These are phyloP conservation scores for Taphrina pruni DNA, from an alignment of 1,139 yeast genomes.

Conservation along the genomic window DNA sequence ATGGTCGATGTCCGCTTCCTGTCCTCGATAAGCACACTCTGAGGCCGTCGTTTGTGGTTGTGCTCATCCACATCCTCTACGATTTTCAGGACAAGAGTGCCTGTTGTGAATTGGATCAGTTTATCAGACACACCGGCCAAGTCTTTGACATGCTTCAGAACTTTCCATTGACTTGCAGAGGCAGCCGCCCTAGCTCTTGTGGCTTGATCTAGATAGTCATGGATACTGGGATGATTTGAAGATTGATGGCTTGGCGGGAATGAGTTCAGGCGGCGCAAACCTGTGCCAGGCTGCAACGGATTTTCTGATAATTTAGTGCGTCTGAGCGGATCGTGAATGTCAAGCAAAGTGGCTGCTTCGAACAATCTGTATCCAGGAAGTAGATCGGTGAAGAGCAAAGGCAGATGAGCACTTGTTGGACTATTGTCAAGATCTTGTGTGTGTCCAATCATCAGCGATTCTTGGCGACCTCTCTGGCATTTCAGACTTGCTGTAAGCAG, in stretches of 20 bases:
- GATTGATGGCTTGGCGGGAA: constrained; percentile 51
- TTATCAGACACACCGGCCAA: constrained; percentile 64
- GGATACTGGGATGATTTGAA: constrained; percentile 52
- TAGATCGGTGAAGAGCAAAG: constrained; percentile 64
- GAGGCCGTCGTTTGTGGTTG: constrained; percentile 20
- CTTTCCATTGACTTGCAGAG: constrained; percentile 55
- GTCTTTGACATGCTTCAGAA: constrained; percentile 64
- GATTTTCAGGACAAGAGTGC: constrained; percentile 63
- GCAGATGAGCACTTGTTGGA: constrained; percentile 64
- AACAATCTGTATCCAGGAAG: constrained; percentile 63
- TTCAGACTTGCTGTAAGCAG: constrained; percentile 55
- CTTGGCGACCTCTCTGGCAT: constrained; percentile 56
- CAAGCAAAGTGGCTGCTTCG: constrained; percentile 47
- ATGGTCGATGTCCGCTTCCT: constrained; percentile 29
- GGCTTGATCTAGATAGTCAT: constrained; percentile 52
- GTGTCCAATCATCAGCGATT: constrained; percentile 54
- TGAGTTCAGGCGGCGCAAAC: constrained; percentile 51
- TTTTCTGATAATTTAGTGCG: constrained; percentile 2
- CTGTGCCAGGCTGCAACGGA: background rate
- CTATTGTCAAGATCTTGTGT: constrained; percentile 51
- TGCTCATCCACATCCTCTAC: constrained; percentile 52
- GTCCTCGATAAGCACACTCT: constrained; percentile 32
- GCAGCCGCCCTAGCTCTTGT: constrained; percentile 53
- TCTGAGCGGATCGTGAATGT: constrained; percentile 42
- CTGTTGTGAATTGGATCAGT: constrained; percentile 51